Evolutionary conservation across 169 alveolate species (phyloP).

Genomic region (Eimeria falciformis): DNA sequence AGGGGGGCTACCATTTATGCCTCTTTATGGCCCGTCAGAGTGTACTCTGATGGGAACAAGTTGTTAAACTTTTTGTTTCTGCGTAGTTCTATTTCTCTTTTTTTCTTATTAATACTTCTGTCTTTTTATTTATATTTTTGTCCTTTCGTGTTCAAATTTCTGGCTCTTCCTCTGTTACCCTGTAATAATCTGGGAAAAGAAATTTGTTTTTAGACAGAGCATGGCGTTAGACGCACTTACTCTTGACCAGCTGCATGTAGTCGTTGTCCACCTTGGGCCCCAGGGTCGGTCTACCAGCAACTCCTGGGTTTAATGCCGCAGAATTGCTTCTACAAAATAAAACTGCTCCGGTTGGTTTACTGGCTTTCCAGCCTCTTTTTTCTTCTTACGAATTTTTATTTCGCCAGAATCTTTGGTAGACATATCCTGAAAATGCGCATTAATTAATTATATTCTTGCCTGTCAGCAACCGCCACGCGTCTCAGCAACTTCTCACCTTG

Average conservation of each 20-base stretch:
- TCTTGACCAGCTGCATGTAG: not conserved
- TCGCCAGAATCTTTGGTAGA: not conserved
- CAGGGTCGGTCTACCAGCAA: not conserved
- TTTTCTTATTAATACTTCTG: too few species aligned
- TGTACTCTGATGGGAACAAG: too few species aligned
- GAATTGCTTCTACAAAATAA: not conserved
- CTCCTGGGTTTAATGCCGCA: not conserved
- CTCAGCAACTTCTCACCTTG: not conserved
- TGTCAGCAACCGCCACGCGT: too few species aligned
- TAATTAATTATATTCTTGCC: too few species aligned
- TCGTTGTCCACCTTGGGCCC: not conserved
- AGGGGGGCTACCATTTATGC: too few species aligned
- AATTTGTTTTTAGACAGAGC: not conserved
- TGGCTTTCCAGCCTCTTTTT: not conserved
- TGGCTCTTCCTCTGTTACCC: constrained; percentile 23
- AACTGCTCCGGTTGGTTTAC: too few species aligned
- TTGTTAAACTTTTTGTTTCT: too few species aligned
- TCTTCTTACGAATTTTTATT: too few species aligned
- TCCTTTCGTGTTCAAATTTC: not conserved
- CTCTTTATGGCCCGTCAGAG: too few species aligned
- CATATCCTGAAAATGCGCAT: not conserved
- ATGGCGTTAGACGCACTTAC: not conserved
- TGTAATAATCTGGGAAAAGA: not conserved
- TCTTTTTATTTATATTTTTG: too few species aligned
- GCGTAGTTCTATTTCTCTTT: too few species aligned